Evolutionary conservation across 257 asterid species (phyloP).

Genomic region (Coffea canephora): DNA sequence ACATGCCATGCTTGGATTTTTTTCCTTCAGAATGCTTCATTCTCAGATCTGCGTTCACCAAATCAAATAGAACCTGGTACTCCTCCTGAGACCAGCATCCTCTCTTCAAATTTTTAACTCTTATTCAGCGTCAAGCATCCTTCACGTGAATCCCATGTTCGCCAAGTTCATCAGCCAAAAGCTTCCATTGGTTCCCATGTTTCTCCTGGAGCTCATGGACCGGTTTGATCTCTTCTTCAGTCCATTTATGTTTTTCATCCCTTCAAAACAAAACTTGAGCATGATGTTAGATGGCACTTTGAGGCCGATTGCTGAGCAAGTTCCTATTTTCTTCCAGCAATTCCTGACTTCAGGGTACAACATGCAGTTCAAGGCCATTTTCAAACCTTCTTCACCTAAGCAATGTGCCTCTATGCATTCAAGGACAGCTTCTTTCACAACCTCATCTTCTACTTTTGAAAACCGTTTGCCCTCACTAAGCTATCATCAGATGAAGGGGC

Average conservation of each 20-base stretch:
- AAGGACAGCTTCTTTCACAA: conserved; percentile 24
- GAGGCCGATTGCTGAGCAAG: conserved; percentile 26
- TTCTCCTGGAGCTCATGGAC: conserved; percentile 2
- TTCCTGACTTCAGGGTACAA: conserved; percentile 17
- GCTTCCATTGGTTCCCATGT: conserved; percentile 27
- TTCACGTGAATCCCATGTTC: conserved; percentile 21
- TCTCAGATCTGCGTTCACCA: conserved; percentile 27
- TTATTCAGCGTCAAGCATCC: conserved; percentile 32
- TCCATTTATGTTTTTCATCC: conserved; percentile 29
- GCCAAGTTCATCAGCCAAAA: conserved; percentile 30
- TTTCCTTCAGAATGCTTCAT: conserved; percentile 24
- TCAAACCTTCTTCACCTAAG: conserved; percentile 33
- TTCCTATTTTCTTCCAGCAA: conserved; percentile 32
- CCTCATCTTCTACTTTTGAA: conserved; percentile 25
- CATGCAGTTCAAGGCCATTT: conserved; percentile 24
- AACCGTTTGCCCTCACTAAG: not conserved
- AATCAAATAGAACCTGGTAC: conserved; percentile 30
- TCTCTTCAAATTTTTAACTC: conserved; percentile 4
- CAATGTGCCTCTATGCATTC: conserved; percentile 21
- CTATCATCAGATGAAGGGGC: not conserved
- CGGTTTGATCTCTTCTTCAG: conserved; percentile 24
- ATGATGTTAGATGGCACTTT: conserved; percentile 19
- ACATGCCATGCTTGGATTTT: conserved; percentile 32
- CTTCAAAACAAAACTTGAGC: conserved; percentile 27
- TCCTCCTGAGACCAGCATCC: conserved; percentile 35